These are phyloP conservation scores for Rutstroemia sp. DNA, from an alignment of 2,329 filamentous ascomycete genomes.

Conservation along the genomic window DNA sequence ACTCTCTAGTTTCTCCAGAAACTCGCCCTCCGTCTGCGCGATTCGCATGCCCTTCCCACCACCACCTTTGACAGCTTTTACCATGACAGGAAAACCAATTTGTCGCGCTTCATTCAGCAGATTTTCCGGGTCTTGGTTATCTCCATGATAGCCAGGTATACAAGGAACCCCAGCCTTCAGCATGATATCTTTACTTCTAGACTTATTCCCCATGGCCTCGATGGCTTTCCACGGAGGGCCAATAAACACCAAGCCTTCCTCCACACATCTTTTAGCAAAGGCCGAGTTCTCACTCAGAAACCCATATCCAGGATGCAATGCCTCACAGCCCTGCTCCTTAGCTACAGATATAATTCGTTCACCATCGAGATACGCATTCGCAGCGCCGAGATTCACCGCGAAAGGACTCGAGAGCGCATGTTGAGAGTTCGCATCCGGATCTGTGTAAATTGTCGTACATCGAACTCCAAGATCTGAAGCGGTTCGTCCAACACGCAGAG, in stretches of 20 bases:
- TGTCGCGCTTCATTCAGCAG: slow-evolving; percentile 63
- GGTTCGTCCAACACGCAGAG: slow-evolving; percentile 83
- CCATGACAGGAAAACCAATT: slow-evolving; percentile 60
- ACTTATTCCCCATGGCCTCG: slow-evolving; percentile 90
- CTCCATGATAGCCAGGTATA: slow-evolving; percentile 90
- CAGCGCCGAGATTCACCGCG: slow-evolving; percentile 74
- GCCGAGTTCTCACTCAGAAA: slow-evolving; percentile 90
- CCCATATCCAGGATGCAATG: slow-evolving; percentile 92
- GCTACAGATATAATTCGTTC: slow-evolving; percentile 86
- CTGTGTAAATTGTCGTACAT: slow-evolving; percentile 91
- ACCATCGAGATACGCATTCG: slow-evolving; percentile 86
- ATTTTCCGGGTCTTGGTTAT: slow-evolving; percentile 62
- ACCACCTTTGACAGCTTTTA: slow-evolving; percentile 75
- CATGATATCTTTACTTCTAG: slow-evolving; percentile 94
- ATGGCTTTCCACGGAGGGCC: slow-evolving; percentile 79
- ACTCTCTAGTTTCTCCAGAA: slow-evolving; percentile 60
- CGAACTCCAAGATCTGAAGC: slow-evolving; percentile 82
- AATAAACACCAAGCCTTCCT: slow-evolving; percentile 89
- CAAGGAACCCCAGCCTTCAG: slow-evolving; percentile 88
- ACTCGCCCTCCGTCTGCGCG: slow-evolving; percentile 60
- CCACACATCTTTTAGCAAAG: slow-evolving; percentile 81
- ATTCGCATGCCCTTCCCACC: slow-evolving; percentile 83
- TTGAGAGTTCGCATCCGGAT: slow-evolving; percentile 79
- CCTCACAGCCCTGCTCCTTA: slow-evolving; percentile 77
- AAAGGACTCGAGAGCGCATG: slow-evolving; percentile 81